A percentile compares a stretch with the other conserved stretches of the same genome.
Conservation (phyloP, 1,284 basidiomycete genomes). For the Coniophora puteana region DNA sequence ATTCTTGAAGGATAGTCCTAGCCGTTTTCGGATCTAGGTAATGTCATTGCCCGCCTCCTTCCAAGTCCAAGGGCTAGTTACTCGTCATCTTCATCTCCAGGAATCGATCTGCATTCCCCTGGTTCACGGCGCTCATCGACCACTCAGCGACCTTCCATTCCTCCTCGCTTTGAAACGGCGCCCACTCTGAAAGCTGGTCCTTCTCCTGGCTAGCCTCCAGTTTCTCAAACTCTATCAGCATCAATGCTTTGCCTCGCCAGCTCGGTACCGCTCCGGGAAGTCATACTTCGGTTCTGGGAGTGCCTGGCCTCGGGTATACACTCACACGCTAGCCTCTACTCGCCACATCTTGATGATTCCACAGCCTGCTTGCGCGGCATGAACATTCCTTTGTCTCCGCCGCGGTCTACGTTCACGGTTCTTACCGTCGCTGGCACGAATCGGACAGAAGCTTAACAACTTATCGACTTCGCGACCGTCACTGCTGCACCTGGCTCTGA, state of each 20-base stretch:
- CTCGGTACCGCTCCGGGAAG: background rate
- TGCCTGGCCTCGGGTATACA: too few relatives aligned
- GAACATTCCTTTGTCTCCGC: too few relatives aligned
- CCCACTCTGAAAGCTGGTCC: background rate
- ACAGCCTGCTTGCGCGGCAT: too few relatives aligned
- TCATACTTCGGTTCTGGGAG: too few relatives aligned
- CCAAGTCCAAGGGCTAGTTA: background rate
- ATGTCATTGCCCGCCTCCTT: background rate
- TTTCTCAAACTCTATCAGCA: background rate
- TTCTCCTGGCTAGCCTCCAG: background rate
- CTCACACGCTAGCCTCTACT: too few relatives aligned
- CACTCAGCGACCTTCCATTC: constrained; percentile 11
- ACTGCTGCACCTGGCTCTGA: too few relatives aligned
- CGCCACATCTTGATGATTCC: too few relatives aligned
- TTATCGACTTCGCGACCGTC: too few relatives aligned
- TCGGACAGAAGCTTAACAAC: too few relatives aligned
- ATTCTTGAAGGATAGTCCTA: constrained; percentile 14
- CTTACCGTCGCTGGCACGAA: too few relatives aligned
- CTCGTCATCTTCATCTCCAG: constrained; percentile 10
- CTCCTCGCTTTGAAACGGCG: constrained; percentile 2
- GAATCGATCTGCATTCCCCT: constrained; percentile 5
- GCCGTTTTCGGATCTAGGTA: constrained; percentile 1
- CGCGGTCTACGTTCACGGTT: too few relatives aligned
- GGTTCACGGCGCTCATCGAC: constrained; percentile 6
- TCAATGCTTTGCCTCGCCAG: background rate